Conservation (phyloP, 352 stramenopile species). For the Globisporangium nodosum region DNA sequence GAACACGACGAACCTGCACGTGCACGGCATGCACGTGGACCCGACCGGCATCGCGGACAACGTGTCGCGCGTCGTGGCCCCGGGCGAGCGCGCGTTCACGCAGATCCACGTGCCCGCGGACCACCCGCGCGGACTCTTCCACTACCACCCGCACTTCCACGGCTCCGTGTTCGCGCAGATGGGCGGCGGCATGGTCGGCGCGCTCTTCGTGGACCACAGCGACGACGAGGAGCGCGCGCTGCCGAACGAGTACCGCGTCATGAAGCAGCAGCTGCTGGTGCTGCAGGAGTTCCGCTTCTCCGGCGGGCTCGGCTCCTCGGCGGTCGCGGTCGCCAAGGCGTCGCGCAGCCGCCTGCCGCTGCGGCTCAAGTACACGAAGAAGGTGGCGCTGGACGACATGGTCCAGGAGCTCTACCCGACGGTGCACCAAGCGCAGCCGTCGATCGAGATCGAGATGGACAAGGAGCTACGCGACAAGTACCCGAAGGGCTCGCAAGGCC, state of each 20-base stretch:
- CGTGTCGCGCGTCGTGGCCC: slow-evolving; percentile 48
- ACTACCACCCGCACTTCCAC: slow-evolving; percentile 85
- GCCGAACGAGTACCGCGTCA: slow-evolving; percentile 32
- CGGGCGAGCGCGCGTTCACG: slow-evolving; percentile 45
- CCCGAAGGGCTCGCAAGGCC: slow-evolving; percentile 6
- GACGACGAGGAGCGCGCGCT: slow-evolving; percentile 35
- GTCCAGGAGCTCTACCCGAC: slow-evolving; percentile 37
- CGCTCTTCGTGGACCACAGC: slow-evolving; percentile 40
- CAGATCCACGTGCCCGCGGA: slow-evolving; percentile 48
- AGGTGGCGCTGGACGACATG: slow-evolving; percentile 26
- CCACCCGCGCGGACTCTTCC: slow-evolving; percentile 69
- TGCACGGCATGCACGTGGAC: slow-evolving; percentile 81
- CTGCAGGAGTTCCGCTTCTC: slow-evolving; percentile 65
- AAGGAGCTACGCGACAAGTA: slow-evolving; percentile 15
- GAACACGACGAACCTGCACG: slow-evolving; percentile 78
- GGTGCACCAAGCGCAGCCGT: slow-evolving; percentile 29
- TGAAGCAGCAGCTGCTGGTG: slow-evolving; percentile 43
- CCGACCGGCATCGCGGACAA: slow-evolving; percentile 76
- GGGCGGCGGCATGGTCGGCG: slow-evolving; percentile 65
- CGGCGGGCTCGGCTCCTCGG: slow-evolving; percentile 43
- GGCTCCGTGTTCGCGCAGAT: slow-evolving; percentile 72
- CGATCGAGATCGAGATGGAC: slow-evolving; percentile 20
- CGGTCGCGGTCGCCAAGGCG: slow-evolving; percentile 37
- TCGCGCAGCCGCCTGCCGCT: slow-evolving; percentile 48
- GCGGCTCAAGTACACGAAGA: slow-evolving; percentile 37